These are phyloP conservation scores for Agrostemma githago DNA, from an alignment of 148 eudicot genomes.

Conservation along the genomic window DNA sequence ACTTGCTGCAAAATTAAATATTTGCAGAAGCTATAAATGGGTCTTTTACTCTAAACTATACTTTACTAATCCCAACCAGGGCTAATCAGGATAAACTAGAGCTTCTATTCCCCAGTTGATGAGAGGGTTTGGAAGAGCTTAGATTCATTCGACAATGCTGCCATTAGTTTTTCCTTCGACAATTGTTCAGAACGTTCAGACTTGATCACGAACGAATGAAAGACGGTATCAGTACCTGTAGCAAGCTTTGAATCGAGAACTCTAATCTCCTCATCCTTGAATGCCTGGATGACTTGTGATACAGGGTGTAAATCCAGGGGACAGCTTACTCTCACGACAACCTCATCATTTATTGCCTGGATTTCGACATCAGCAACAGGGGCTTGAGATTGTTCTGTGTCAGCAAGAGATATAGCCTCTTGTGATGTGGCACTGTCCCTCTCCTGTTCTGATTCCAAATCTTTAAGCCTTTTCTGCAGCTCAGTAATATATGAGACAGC, in stretches of 20 bases:
- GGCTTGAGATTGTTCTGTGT: conserved; percentile 8
- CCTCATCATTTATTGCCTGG: conserved; percentile 43
- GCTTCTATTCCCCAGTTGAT: not conserved
- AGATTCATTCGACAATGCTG: too few relatives aligned
- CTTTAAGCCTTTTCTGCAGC: conserved; percentile 68
- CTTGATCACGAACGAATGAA: too few relatives aligned
- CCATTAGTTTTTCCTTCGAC: too few relatives aligned
- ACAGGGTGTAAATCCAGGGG: conserved; percentile 69
- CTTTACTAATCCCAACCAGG: too few relatives aligned
- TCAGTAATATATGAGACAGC: conserved; percentile 84
- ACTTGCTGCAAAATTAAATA: too few relatives aligned
- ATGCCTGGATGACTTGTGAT: conserved; percentile 50
- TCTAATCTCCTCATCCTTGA: conserved; percentile 50
- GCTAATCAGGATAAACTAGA: not conserved
- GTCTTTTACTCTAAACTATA: too few relatives aligned
- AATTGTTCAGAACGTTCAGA: too few relatives aligned
- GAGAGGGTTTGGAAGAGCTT: too few relatives aligned
- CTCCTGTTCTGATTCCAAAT: conserved; percentile 60
- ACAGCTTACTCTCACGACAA: conserved; percentile 56
- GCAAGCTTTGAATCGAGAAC: conserved; percentile 37
- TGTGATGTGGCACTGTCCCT: conserved; percentile 32
- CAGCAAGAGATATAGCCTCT: conserved; percentile 21
- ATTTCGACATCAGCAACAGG: conserved; percentile 45
- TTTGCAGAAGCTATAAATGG: too few relatives aligned
- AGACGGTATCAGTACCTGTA: too few relatives aligned